These are phyloP conservation scores for Phytophthora vignae DNA, from an alignment of 352 stramenopile species.

Conservation along the genomic window DNA sequence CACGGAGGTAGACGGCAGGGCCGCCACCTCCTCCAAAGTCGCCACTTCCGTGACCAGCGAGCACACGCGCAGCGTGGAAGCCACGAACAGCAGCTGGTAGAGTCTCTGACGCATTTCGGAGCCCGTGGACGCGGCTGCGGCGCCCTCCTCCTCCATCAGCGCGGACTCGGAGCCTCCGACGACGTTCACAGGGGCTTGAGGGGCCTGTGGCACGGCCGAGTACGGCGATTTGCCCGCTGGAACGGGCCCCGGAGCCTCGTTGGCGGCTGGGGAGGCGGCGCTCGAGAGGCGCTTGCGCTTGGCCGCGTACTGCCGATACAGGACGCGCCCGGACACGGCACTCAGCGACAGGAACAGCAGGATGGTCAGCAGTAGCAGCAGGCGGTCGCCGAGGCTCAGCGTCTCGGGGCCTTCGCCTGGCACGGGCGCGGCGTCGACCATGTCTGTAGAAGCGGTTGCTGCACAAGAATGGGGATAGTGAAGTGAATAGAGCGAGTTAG, in stretches of 20 bases:
- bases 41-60: slow-evolving; percentile 69
- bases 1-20: slow-evolving; percentile 51
- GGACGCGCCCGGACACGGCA: slow-evolving; percentile 57
- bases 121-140: slow-evolving; percentile 67
- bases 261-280: slow-evolving; percentile 4
- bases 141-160: slow-evolving; percentile 62
- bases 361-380: slow-evolving; percentile 62
- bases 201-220: slow-evolving; percentile 20
- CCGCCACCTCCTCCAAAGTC: slow-evolving; percentile 52
- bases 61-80: slow-evolving; percentile 64
- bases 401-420: slow-evolving; percentile 32
- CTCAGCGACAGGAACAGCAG: slow-evolving; percentile 71
- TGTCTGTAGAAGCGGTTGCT: slow-evolving; percentile 19
- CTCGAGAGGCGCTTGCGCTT: slow-evolving; percentile 34
- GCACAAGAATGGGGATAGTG: neutral
- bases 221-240: slow-evolving; percentile 32
- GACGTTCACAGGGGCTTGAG: slow-evolving; percentile 36
- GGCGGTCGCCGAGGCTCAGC: slow-evolving; percentile 55
- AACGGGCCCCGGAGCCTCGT: slow-evolving; percentile 20
- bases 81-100: slow-evolving; percentile 79
- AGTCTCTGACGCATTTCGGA: slow-evolving; percentile 81
- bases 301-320: slow-evolving; percentile 55
- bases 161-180: slow-evolving; percentile 45
- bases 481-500: slow-evolving; percentile 5
- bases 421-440: slow-evolving; percentile 20